Percentiles rank a stretch among this genome's conserved stretches.
These are phyloP conservation scores for Suillus subaureus DNA, from an alignment of 768 basidiomycete species.

Conservation along the genomic window DNA sequence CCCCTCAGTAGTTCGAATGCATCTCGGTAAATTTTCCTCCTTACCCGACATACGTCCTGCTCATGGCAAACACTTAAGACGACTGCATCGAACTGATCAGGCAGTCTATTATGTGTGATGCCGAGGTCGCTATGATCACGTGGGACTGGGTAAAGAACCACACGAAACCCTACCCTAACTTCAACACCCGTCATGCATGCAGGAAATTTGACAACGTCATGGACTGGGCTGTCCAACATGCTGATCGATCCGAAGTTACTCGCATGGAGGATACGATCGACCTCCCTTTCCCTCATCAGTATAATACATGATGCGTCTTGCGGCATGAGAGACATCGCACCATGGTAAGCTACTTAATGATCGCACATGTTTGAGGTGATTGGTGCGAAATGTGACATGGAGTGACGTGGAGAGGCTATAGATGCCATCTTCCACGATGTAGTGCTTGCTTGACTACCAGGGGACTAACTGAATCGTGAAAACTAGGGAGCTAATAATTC, in stretches of 20 bases:
- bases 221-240: neutral
- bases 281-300: neutral
- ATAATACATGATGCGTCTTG: neutral
- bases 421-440: no score
- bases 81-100: slow-evolving; percentile 13
- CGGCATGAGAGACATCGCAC: neutral
- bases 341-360: neutral
- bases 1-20: slow-evolving; percentile 1
- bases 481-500: no score
- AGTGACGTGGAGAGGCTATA: no score
- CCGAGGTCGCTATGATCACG: neutral
- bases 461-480: no score
- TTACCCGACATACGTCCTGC: neutral
- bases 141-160: slow-evolving; percentile 14
- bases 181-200: slow-evolving; percentile 7
- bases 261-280: neutral
- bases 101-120: slow-evolving; percentile 1
- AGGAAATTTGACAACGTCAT: neutral
- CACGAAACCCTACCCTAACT: neutral
- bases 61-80: neutral
- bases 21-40: slow-evolving; percentile 8
- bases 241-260: neutral
- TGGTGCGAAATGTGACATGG: no score
- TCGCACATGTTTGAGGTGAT: no score
- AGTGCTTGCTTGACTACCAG: no score